Conservation (phyloP, 345 rosid genomes). For the Clausena lansium region DNA sequence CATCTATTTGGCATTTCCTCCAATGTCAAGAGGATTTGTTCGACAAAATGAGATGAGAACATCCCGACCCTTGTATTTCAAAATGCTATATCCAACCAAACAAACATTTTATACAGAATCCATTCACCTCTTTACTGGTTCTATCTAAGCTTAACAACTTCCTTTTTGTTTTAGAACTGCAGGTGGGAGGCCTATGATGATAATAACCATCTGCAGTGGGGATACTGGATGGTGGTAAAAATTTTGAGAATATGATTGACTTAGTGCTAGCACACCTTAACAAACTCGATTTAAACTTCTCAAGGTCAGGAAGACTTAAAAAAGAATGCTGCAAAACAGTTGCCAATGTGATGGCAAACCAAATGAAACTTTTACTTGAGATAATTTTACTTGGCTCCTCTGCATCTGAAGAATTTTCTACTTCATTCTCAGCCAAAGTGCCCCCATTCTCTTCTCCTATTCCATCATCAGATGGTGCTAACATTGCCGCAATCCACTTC, state of each 20-base stretch:
- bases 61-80: not conserved
- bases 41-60: not conserved
- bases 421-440: conserved; percentile 52
- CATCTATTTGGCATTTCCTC: not conserved
- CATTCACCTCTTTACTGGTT: not conserved
- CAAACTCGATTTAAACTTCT: not conserved
- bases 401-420: conserved; percentile 57
- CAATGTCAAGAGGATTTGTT: not conserved
- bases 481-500: conserved; percentile 74
- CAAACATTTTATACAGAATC: not conserved
- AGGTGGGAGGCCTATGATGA: not conserved
- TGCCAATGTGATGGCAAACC: not conserved
- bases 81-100: not conserved
- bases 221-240: not conserved
- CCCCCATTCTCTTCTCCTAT: conserved; percentile 62
- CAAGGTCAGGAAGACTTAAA: not conserved
- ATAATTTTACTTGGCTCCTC: conserved; percentile 57
- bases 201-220: not conserved
- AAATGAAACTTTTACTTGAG: not conserved
- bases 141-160: not conserved
- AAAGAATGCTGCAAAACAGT: conserved; percentile 1
- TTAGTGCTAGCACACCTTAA: not conserved
- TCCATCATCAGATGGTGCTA: conserved; percentile 67
- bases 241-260: not conserved
- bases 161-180: not conserved